Conservation (phyloP, 768 basidiomycete species). For the Hygrophorus pudorinus region DNA sequence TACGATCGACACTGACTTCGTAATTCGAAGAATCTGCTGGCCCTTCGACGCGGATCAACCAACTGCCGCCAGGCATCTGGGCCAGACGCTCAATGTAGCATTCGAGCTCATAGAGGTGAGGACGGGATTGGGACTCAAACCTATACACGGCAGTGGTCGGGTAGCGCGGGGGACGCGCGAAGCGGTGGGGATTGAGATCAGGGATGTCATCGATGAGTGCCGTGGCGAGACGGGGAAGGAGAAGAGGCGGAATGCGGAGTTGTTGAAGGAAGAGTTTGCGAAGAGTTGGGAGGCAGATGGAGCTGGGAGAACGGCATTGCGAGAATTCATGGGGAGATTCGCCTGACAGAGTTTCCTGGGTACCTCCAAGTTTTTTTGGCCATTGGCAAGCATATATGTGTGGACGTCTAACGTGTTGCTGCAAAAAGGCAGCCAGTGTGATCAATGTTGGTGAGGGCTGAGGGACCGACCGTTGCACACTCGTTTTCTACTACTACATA, state of each 20-base stretch:
- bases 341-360: too few relatives aligned
- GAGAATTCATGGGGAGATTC: too few relatives aligned
- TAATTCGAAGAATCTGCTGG: slow-evolving; percentile 14
- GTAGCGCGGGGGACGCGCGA: slow-evolving; percentile 10
- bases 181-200: slow-evolving; percentile 10
- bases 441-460: too few relatives aligned
- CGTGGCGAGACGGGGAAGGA: slow-evolving; percentile 8
- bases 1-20: background rate
- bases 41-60: slow-evolving; percentile 16
- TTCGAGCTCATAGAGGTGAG: slow-evolving; percentile 15
- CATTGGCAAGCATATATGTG: too few relatives aligned
- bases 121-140: slow-evolving; percentile 11
- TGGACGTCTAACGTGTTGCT: too few relatives aligned
- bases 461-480: too few relatives aligned
- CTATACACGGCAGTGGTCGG: slow-evolving; percentile 6
- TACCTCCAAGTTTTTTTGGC: too few relatives aligned
- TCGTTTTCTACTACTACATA: too few relatives aligned
- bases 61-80: slow-evolving; percentile 8
- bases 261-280: background rate
- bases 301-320: too few relatives aligned
- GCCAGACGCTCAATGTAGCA: slow-evolving; percentile 11
- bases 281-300: too few relatives aligned
- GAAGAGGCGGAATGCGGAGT: slow-evolving; percentile 8
- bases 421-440: too few relatives aligned
- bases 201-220: slow-evolving; percentile 4